Percentiles rank a stretch among this genome's conserved stretches.
These are phyloP conservation scores for Clavaria fumosa DNA, from an alignment of 768 basidiomycete genomes.

Conservation along the genomic window DNA sequence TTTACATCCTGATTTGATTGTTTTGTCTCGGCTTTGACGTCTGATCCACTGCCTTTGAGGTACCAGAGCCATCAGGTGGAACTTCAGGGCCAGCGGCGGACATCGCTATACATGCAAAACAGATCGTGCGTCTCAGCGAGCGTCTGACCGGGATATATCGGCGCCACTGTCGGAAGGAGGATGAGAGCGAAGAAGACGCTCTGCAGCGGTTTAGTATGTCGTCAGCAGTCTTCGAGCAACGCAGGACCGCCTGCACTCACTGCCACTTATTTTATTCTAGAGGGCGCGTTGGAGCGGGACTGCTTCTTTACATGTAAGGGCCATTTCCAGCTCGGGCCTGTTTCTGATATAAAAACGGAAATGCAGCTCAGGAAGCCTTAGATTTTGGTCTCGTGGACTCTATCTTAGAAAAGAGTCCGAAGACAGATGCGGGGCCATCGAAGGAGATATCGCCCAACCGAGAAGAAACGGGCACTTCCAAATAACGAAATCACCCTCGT, in stretches of 20 bases:
- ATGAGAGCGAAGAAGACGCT: conserved; percentile 49
- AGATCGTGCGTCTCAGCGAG: conserved; percentile 81
- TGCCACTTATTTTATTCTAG: conserved; percentile 25
- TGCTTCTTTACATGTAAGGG: conserved; percentile 83
- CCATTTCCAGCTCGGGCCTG: conserved; percentile 10
- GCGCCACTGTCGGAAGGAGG: conserved; percentile 57
- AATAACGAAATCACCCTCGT: too few species aligned
- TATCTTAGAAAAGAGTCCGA: conserved; percentile 67
- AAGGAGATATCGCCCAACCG: too few species aligned
- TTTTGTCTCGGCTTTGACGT: too few species aligned
- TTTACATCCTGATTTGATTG: too few species aligned
- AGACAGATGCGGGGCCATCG: conserved; percentile 24
- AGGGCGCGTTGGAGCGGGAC: conserved; percentile 82
- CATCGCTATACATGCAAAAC: conserved; percentile 94
- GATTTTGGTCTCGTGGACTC: conserved; percentile 89
- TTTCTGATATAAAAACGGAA: conserved; percentile 6
- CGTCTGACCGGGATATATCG: conserved; percentile 81
- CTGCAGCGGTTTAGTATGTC: conserved; percentile 64
- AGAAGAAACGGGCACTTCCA: too few species aligned
- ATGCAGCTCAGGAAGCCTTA: conserved; percentile 68
- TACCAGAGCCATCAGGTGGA: conserved; percentile 88
- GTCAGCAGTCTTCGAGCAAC: conserved; percentile 7
- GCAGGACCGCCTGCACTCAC: conserved; percentile 13
- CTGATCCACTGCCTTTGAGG: too few species aligned
- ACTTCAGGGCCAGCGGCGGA: conserved; percentile 92